These are phyloP conservation scores for Fusarium nygamai DNA, from an alignment of 2,329 filamentous ascomycete genomes.

Conservation along the genomic window DNA sequence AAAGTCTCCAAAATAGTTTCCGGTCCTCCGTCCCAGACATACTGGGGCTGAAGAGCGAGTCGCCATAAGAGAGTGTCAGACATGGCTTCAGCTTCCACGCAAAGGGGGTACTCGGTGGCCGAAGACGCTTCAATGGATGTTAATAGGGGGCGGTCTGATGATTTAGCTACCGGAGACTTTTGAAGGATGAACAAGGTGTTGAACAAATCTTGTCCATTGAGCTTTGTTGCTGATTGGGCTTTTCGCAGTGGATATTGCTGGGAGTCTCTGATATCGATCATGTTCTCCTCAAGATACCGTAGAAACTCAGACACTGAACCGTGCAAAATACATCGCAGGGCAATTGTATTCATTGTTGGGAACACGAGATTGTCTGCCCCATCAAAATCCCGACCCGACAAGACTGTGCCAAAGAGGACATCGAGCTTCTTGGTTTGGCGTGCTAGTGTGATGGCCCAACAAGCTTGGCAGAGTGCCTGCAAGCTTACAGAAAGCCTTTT, in stretches of 20 bases:
- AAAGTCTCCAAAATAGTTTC: conserved; percentile 65
- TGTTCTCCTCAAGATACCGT: conserved; percentile 76
- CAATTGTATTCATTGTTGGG: conserved; percentile 92
- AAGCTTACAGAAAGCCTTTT: conserved; percentile 73
- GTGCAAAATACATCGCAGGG: conserved; percentile 77
- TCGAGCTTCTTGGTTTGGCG: conserved; percentile 72
- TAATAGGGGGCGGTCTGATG: conserved; percentile 56
- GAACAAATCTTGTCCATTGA: conserved; percentile 56
- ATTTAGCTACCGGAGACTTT: conserved; percentile 41
- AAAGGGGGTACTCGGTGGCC: conserved; percentile 82
- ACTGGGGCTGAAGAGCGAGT: conserved; percentile 71
- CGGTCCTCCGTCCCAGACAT: conserved; percentile 59
- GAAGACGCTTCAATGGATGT: conserved; percentile 71
- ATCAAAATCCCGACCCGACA: conserved; percentile 85
- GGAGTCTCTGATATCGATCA: conserved; percentile 72
- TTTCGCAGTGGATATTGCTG: conserved; percentile 83
- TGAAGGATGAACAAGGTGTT: conserved; percentile 68
- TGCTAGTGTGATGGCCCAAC: conserved; percentile 78
- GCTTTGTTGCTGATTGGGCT: conserved; percentile 59
- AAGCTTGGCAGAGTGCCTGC: conserved; percentile 79
- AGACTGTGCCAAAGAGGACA: conserved; percentile 81
- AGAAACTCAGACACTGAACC: conserved; percentile 73
- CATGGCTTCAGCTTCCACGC: conserved; percentile 79
- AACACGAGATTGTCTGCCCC: conserved; percentile 76
- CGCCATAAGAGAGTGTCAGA: conserved; percentile 72